These are phyloP conservation scores for Reticulascus tulasneorum DNA, from an alignment of 2,329 filamentous ascomycete species.

Conservation along the genomic window DNA sequence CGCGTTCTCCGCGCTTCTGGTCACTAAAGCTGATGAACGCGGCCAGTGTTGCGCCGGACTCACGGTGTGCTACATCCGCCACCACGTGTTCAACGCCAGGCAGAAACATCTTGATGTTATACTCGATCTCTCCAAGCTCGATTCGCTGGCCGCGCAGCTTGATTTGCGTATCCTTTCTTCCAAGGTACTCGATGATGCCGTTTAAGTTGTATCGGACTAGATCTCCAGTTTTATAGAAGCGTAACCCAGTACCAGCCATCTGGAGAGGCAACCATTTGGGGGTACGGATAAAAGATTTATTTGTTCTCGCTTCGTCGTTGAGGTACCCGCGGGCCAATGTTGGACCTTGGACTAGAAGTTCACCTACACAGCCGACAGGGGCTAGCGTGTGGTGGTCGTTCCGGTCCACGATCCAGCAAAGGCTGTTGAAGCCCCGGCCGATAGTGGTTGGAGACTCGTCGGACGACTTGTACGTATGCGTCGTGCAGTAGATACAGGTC, in stretches of 20 bases:
- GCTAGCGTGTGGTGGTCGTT: constrained; percentile 19
- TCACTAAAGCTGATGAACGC: not conserved
- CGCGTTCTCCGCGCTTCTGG: not conserved
- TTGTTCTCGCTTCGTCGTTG: constrained; percentile 16
- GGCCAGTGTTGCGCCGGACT: not conserved
- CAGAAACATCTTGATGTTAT: not conserved
- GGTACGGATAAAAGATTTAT: constrained; percentile 15
- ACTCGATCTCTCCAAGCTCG: constrained; percentile 16
- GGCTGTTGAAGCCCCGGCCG: constrained; percentile 19
- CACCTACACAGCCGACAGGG: constrained; percentile 19
- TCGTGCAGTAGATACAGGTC: constrained; percentile 4
- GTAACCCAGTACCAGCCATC: not conserved
- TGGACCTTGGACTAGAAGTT: constrained; percentile 5
- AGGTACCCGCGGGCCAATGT: constrained; percentile 8
- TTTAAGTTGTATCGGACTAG: constrained; percentile 9
- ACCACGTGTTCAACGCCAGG: not conserved
- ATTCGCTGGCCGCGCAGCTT: constrained; percentile 17
- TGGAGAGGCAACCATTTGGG: not conserved
- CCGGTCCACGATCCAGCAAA: constrained; percentile 24
- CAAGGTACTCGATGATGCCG: constrained; percentile 14
- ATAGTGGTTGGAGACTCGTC: constrained; percentile 10
- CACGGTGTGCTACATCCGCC: not conserved
- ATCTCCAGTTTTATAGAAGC: constrained; percentile 17
- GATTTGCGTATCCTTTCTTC: constrained; percentile 14
- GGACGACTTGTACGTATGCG: not conserved